Evolutionary conservation across 768 basidiomycete genomes (phyloP).

Genomic region (Phlebiopsis gigantea): DNA sequence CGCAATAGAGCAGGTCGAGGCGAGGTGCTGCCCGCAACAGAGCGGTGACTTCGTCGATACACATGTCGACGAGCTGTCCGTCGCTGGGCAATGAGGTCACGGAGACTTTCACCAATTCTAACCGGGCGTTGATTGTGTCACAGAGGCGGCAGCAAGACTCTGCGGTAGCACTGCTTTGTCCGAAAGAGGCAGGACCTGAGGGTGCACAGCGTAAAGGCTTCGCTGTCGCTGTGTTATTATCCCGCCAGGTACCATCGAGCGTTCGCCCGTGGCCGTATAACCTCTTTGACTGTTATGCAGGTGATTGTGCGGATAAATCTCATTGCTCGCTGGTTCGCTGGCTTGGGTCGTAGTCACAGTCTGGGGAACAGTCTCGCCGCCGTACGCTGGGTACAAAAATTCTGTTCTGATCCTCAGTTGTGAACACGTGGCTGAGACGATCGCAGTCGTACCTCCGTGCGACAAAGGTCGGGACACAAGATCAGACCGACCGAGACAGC

Average conservation of each 20-base stretch:
- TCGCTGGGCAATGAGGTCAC: neutral
- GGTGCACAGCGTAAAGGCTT: neutral
- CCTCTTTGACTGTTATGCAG: no score
- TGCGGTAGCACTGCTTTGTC: neutral
- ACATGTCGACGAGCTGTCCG: neutral
- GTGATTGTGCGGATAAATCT: no score
- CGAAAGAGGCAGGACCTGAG: neutral
- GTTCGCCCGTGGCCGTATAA: neutral
- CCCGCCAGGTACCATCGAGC: neutral
- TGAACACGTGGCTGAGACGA: neutral
- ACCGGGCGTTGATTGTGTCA: neutral
- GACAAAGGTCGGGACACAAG: neutral
- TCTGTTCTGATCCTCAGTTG: neutral
- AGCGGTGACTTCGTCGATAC: neutral
- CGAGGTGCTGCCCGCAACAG: neutral
- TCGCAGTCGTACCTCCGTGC: neutral
- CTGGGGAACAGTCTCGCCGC: no score
- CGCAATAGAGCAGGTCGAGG: neutral
- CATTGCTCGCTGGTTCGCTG: no score
- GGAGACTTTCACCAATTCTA: neutral
- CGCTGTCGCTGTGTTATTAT: neutral
- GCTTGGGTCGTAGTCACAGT: no score
- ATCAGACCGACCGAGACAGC: neutral
- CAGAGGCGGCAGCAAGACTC: neutral
- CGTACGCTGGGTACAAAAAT: neutral